These are phyloP conservation scores for Carpediemonas membranifera DNA, from an alignment of 78 protist genomes.

Conservation along the genomic window DNA sequence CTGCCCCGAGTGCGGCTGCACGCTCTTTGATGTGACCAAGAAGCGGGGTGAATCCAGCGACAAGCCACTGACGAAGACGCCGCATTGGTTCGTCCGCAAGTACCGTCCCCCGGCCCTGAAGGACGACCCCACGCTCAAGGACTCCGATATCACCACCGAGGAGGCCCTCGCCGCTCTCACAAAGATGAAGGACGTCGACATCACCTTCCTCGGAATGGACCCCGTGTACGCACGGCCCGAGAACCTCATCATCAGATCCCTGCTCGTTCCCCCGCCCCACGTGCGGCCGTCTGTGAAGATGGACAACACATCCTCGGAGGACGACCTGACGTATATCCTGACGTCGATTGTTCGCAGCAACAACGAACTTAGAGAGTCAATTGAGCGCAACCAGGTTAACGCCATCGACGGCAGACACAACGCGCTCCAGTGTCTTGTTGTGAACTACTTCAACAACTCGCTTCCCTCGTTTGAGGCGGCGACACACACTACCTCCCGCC, in stretches of 20 bases:
- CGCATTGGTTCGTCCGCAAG: neutral
- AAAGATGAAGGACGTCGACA: slow-evolving; percentile 36
- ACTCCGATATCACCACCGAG: neutral
- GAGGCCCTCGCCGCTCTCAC: neutral
- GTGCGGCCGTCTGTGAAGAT: slow-evolving; percentile 85
- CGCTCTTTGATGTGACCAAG: too few species aligned
- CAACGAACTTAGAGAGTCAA: neutral
- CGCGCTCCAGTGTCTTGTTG: too few species aligned
- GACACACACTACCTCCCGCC: slow-evolving; percentile 67
- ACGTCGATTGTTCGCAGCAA: too few species aligned
- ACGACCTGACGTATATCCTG: slow-evolving; percentile 74
- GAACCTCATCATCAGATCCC: slow-evolving; percentile 75
- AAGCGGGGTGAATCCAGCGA: too few species aligned
- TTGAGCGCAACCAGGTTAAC: too few species aligned
- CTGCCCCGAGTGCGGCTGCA: too few species aligned
- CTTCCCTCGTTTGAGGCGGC: neutral
- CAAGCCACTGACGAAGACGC: too few species aligned
- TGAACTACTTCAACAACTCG: neutral
- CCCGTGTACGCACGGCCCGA: slow-evolving; percentile 82
- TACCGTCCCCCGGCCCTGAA: neutral
- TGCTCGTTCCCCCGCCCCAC: slow-evolving; percentile 94
- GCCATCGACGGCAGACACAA: too few species aligned
- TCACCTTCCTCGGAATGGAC: slow-evolving; percentile 54
- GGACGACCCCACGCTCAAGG: neutral
- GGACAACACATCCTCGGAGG: slow-evolving; percentile 42